Evolutionary conservation across 2,329 filamentous ascomycete species (phyloP), one percentile per base, ranked within the genome.

Genomic region (Bipolaris zeicola): DNA sequence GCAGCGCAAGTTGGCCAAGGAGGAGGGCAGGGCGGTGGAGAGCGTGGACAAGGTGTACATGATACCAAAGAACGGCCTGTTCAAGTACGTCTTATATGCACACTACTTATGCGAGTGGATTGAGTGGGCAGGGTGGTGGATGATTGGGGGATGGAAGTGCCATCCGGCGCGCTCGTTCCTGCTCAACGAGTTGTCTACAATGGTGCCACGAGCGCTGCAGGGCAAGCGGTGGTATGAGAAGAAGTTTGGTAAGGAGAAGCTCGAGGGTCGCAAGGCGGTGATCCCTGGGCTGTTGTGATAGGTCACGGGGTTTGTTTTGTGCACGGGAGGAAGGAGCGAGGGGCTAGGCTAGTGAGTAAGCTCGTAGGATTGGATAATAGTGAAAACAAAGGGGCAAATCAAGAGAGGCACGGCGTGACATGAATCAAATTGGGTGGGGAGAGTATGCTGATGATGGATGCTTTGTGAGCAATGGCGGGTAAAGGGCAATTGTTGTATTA

Each of bases 41-140:
- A 81, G 81, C 14, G 87, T 90, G 59, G 84, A 90, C 43, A 96
- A 95, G 78, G 85, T 96, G 59, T 98, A 98, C 75, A 87, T 90
- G 78, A 85, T 99, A 50, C 95, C 95, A 0, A 81, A 91, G 70
- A 89, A 89, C 48, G 92, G 93, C 0, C 78, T 96, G 47, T 99
- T 98, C 78, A 82, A 84, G 63, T 89, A 87, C 68, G 85, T 96
- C 71, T 82, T 98, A 57, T 96, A 89, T 76, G 92, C 95, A 64
- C 95, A 99, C 75, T 99, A 97, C 76, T 82, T 96, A n/a, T 90
- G 89, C 72, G 95, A 99, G 79, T 99, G 95, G 95, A 75, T 96
- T 50, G 95, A 99, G 81, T 99, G 95, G 95, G 76, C 84, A 3
- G 95, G 95, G 0, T 99, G 92, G 75, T 92, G 89, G 81, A 84